Evolutionary conservation across 176 grass and related monocot genomes (phyloP).

Genomic region (Ananas comosus): DNA sequence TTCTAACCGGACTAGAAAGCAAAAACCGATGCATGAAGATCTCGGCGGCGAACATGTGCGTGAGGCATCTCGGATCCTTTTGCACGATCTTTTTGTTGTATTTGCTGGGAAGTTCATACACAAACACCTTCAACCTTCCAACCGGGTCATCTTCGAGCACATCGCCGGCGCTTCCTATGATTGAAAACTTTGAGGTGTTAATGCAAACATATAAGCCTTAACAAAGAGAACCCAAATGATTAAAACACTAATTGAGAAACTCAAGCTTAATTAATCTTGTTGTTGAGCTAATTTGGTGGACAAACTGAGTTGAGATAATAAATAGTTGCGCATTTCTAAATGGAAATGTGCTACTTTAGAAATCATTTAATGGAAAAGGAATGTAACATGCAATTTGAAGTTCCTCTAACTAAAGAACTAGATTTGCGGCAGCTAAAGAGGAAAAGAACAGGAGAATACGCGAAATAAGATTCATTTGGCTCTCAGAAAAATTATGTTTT

Average conservation of each 20-base stretch:
- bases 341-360: too few relatives aligned
- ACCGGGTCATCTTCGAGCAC: conserved; percentile 95
- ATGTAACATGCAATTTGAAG: too few relatives aligned
- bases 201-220: background rate
- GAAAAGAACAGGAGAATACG: too few relatives aligned
- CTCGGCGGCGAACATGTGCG: conserved; percentile 94
- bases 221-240: background rate
- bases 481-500: too few relatives aligned
- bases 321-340: too few relatives aligned
- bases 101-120: conserved; percentile 89
- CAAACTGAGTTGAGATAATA: too few relatives aligned
- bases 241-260: background rate
- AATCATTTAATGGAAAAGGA: too few relatives aligned
- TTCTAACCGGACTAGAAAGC: conserved; percentile 77
- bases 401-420: too few relatives aligned
- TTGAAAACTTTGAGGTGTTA: conserved; percentile 3
- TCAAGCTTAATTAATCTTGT: too few relatives aligned
- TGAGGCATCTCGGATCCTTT: conserved; percentile 87
- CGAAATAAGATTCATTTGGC: too few relatives aligned
- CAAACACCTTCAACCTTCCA: conserved; percentile 80
- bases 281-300: too few relatives aligned
- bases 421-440: too few relatives aligned
- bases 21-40: conserved; percentile 97
- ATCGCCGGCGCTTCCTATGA: conserved; percentile 85
- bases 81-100: conserved; percentile 93